Conservation (phyloP, 768 basidiomycete species). For the Tremella yokohamensis region DNA sequence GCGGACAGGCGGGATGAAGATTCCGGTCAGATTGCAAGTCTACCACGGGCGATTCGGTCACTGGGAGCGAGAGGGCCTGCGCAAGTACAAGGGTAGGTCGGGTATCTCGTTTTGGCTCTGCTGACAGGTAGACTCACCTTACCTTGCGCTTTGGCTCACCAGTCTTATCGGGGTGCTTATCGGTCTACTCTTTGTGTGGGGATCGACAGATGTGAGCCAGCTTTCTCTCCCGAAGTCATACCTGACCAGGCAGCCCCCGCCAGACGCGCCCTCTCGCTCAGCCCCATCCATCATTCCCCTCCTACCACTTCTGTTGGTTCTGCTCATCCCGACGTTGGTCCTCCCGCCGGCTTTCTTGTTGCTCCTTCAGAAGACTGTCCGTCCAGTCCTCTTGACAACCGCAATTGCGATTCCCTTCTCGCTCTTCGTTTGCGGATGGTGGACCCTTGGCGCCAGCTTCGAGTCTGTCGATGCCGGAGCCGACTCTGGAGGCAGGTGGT, state of each 20-base stretch:
- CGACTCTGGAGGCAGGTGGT: conserved; percentile 42
- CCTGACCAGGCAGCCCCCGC: conserved; percentile 27
- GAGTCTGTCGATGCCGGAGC: conserved; percentile 27
- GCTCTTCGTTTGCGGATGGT: conserved; percentile 46
- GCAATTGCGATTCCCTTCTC: conserved; percentile 47
- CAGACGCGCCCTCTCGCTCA: conserved; percentile 22
- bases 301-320: conserved; percentile 39
- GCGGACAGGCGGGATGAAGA: conserved; percentile 12
- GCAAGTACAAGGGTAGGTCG: conserved; percentile 46
- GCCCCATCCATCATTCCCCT: conserved; percentile 46
- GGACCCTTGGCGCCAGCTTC: conserved; percentile 48
- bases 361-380: conserved; percentile 73
- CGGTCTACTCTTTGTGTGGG: conserved; percentile 48
- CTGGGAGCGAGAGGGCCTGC: conserved; percentile 40
- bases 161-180: conserved; percentile 42
- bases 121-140: conserved; percentile 35
- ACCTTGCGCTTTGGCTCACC: conserved; percentile 45
- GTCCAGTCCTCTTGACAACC: conserved; percentile 67
- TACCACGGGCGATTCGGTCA: conserved; percentile 45
- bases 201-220: conserved; percentile 43
- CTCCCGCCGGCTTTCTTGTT: conserved; percentile 46
- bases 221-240: background rate
- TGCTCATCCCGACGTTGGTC: conserved; percentile 38
- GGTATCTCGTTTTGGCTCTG: background rate
- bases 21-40: conserved; percentile 36